A percentile compares a stretch with the other conserved stretches of the same genome.
Conservation (phyloP, 345 rosid species). For the Euclidium syriacum region DNA sequence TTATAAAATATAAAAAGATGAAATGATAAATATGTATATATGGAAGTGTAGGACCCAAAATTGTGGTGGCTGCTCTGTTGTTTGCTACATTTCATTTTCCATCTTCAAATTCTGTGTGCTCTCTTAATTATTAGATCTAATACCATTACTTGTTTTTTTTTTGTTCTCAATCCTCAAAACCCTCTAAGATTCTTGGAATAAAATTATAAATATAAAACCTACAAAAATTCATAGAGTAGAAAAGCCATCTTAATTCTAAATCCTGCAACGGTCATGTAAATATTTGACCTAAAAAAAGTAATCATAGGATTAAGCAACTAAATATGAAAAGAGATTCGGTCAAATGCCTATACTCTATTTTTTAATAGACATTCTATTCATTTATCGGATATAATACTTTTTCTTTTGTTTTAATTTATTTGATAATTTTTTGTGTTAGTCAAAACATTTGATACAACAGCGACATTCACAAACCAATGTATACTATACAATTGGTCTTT, state of each 20-base stretch:
- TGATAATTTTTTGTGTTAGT: no score
- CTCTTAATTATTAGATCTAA: not conserved
- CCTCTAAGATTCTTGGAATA: not conserved
- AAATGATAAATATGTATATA: not conserved
- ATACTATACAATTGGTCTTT: no score
- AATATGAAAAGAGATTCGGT: no score
- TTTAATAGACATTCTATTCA: no score
- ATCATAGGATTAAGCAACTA: no score
- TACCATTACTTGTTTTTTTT: not conserved
- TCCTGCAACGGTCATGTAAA: not conserved
- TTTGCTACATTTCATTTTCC: constrained; percentile 16
- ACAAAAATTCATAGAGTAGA: not conserved
- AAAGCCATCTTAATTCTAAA: not conserved
- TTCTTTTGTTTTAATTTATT: no score
- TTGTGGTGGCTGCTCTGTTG: constrained; percentile 22
- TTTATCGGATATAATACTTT: no score
- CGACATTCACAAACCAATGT: no score
- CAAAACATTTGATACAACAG: no score
- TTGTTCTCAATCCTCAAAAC: not conserved
- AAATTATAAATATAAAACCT: not conserved
- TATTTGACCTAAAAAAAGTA: not conserved
- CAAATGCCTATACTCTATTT: no score
- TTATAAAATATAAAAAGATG: not conserved
- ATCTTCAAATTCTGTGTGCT: constrained; percentile 29
- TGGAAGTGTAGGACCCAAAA: constrained; percentile 16